phyloP scores from a whole-genome alignment of 345 rosid species.

The Crucihimalaya himalaica region DNA sequence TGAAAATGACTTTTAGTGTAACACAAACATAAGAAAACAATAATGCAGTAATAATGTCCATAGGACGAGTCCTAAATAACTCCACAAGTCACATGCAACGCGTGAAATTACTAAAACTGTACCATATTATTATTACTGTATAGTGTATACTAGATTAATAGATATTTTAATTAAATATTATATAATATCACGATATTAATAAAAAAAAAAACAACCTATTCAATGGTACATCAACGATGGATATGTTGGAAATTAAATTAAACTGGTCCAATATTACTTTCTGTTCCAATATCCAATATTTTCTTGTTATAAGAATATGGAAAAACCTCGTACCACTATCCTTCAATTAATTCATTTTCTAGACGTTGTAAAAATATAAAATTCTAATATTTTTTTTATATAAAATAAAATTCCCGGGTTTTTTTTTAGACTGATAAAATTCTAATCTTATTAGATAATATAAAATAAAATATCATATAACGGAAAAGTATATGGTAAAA shows the following conservation, averaged over 20 bases:
- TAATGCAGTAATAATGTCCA: constrained; percentile 7
- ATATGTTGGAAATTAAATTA: constrained; percentile 3
- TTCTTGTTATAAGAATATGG: background rate
- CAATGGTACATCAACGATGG: constrained; percentile 8
- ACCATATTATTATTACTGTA: background rate
- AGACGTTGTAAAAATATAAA: background rate
- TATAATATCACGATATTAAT: background rate
- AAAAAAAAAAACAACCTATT: background rate
- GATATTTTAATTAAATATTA: background rate
- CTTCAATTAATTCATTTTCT: background rate
- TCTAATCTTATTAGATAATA: background rate
- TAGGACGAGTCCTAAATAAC: constrained; percentile 6
- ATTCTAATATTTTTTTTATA: background rate
- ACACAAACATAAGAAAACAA: constrained; percentile 32
- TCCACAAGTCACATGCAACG: constrained; percentile 31
- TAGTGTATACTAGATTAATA: background rate
- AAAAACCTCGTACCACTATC: constrained; percentile 38
- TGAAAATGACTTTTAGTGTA: constrained; percentile 29
- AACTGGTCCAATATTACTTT: background rate
- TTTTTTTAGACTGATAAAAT: too few species aligned
- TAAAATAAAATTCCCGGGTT: background rate
- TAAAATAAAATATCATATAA: constrained; percentile 7
- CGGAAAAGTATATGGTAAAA: constrained; percentile 12
- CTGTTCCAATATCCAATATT: background rate
- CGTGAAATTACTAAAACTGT: constrained; percentile 22